A percentile compares a stretch with the other conserved stretches of the same genome.
Evolutionary conservation across 2,329 filamentous ascomycete genomes (phyloP).

Genomic region (Stemphylium vesicarium): DNA sequence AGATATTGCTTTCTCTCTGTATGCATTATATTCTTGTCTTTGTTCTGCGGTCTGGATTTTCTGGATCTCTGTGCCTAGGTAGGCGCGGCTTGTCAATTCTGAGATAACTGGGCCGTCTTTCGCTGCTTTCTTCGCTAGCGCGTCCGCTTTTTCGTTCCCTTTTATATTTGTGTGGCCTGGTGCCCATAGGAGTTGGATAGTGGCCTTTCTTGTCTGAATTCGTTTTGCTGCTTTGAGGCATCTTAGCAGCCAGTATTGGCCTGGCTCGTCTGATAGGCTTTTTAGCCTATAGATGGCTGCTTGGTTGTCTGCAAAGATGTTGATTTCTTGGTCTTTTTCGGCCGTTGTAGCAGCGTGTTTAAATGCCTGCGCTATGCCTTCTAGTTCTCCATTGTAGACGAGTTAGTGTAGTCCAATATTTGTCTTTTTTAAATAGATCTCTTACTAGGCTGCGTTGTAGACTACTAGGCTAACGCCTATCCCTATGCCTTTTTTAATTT

Average conservation of each 20-base stretch:
- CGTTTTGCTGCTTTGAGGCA: background rate
- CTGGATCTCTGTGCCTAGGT: background rate
- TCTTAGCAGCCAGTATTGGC: background rate
- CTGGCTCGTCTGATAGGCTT: background rate
- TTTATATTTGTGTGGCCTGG: background rate
- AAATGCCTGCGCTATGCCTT: background rate
- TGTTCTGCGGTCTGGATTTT: background rate
- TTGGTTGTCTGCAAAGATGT: background rate
- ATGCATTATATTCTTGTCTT: background rate
- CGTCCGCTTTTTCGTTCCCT: background rate
- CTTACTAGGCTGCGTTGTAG: background rate
- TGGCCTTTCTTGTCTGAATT: background rate
- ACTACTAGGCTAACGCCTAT: background rate
- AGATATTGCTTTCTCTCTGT: background rate
- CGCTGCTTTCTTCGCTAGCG: background rate
- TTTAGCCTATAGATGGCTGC: background rate
- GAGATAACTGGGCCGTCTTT: background rate
- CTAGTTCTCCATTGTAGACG: background rate
- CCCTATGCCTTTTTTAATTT: background rate
- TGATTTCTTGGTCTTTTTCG: background rate
- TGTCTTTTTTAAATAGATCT: too few relatives aligned
- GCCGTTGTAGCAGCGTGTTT: background rate
- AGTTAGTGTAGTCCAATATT: background rate
- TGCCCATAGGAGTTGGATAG: background rate
- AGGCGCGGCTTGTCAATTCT: background rate